These are phyloP conservation scores for Stereocaulon alpinum DNA, from an alignment of 495 filamentous ascomycete species.

Conservation along the genomic window DNA sequence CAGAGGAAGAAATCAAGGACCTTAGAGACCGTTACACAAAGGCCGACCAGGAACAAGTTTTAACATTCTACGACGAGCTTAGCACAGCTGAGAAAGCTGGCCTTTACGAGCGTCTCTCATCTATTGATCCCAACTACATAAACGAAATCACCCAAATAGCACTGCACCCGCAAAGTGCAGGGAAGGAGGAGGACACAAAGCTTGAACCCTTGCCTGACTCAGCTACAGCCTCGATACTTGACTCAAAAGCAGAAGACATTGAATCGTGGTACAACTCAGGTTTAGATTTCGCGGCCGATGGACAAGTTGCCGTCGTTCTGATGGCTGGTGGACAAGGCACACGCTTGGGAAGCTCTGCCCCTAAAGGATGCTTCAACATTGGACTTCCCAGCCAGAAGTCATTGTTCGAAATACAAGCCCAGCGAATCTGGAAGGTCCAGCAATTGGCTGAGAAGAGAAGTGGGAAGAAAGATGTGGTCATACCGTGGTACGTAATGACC, in stretches of 20 bases:
- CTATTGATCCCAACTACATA: slow-evolving; percentile 71
- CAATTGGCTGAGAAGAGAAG: slow-evolving; percentile 63
- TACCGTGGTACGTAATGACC: slow-evolving; percentile 99
- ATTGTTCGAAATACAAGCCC: slow-evolving; percentile 93
- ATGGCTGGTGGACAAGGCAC: slow-evolving; percentile 98
- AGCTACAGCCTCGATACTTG: slow-evolving; percentile 81
- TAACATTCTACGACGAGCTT: slow-evolving; percentile 80
- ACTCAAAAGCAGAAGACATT: slow-evolving; percentile 71
- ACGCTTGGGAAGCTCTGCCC: slow-evolving; percentile 82
- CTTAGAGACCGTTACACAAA: slow-evolving; percentile 68
- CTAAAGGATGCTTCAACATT: slow-evolving; percentile 96
- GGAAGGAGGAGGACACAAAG: slow-evolving; percentile 38
- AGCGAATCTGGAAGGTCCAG: slow-evolving; percentile 86
- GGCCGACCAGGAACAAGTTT: slow-evolving; percentile 80
- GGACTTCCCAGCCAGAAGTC: slow-evolving; percentile 85
- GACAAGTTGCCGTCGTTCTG: slow-evolving; percentile 89
- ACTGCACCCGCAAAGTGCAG: slow-evolving; percentile 54
- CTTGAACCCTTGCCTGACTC: slow-evolving; percentile 87
- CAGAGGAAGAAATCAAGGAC: slow-evolving; percentile 57
- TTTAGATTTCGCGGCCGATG: slow-evolving; percentile 71
- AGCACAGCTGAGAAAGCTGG: slow-evolving; percentile 57
- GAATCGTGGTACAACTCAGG: slow-evolving; percentile 79
- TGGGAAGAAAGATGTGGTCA: slow-evolving; percentile 53
- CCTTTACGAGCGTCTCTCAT: slow-evolving; percentile 70
- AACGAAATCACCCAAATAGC: slow-evolving; percentile 75